Base-by-base conservation (phyloP, 148 eudicot species). In the Rheum nobile region DNA sequence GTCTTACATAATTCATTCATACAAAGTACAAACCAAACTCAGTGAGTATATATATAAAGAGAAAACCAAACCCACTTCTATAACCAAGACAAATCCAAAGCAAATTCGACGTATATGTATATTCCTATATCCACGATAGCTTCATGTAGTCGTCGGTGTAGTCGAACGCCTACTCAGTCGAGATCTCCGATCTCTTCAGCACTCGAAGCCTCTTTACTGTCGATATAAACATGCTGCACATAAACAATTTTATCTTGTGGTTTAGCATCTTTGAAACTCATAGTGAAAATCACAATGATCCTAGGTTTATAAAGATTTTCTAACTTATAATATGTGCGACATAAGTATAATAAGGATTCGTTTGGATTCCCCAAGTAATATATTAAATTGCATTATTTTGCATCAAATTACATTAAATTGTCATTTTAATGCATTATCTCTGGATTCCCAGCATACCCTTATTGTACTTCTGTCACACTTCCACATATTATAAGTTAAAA, bases 131-230 rank as follows among this genome's bases (percentile, higher is more conserved):
- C 41, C 41, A 65, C 8, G 65, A 35, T 35, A 61, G 67, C 37
- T 61, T 28, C 67, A 12, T 61, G 34, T 61, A n/a, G n/a, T n/a
- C 67, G 37, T 13, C 22, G 4, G 41, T 5, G 16, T 65, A 32
- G 39, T 1, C 70, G 21, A 32, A 32, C 41, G 1, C 55, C 22
- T 65, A 65, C 70, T 65, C 41, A 4, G 21, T 5, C 32, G 70
- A 65, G 21, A 88, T 80, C 32, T 88, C 91, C 1, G 87, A 88
- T 63, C 85, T 88, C 74, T 84, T 88, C 80, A 85, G 68, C 29
- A 88, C 91, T n/a, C 89, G 91, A 46, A 88, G 83, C 75, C 91
- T 84, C 81, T 88, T 88, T 76, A 88, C 89, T 2, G 87, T 82
- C 1, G 89, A 85, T 9, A 88, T 81, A 76, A 88, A 88, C 89